Evolutionary conservation across 179 eudicot genomes (phyloP).

Genomic region (Beta lomatogona): DNA sequence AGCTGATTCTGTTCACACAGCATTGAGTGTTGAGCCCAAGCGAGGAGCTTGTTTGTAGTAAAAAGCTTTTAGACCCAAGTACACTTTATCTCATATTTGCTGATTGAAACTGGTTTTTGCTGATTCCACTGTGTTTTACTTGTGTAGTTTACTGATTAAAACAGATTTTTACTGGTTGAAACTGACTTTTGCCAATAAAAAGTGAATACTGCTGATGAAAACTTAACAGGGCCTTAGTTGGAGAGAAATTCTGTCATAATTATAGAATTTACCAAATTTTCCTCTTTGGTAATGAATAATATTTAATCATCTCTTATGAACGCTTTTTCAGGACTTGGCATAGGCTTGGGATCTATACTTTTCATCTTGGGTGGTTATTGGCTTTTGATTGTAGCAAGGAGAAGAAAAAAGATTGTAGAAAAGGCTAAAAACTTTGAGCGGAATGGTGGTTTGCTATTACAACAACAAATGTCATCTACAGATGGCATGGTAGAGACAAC

Average conservation of each 20-base stretch:
- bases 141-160: too few species aligned
- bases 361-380: conserved; percentile 18
- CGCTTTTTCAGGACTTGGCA: conserved; percentile 24
- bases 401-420: conserved; percentile 22
- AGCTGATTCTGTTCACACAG: background rate
- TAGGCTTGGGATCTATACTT: conserved; percentile 28
- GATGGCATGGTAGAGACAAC: conserved; percentile 31
- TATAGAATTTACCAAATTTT: too few species aligned
- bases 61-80: background rate
- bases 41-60: too few species aligned
- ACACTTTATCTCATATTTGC: too few species aligned
- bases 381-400: conserved; percentile 21
- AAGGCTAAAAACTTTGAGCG: conserved; percentile 38
- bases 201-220: too few species aligned
- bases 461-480: conserved; percentile 34
- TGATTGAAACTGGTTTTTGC: too few species aligned
- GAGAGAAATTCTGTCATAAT: too few species aligned
- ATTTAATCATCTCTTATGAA: background rate
- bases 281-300: too few species aligned
- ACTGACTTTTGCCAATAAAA: too few species aligned
- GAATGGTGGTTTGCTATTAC: conserved; percentile 46
- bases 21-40: background rate
- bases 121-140: too few species aligned
- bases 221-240: too few species aligned
- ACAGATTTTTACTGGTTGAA: too few species aligned